These are phyloP conservation scores for Zygoascus hellenicus DNA, from an alignment of 1,139 yeast species.

Conservation along the genomic window DNA sequence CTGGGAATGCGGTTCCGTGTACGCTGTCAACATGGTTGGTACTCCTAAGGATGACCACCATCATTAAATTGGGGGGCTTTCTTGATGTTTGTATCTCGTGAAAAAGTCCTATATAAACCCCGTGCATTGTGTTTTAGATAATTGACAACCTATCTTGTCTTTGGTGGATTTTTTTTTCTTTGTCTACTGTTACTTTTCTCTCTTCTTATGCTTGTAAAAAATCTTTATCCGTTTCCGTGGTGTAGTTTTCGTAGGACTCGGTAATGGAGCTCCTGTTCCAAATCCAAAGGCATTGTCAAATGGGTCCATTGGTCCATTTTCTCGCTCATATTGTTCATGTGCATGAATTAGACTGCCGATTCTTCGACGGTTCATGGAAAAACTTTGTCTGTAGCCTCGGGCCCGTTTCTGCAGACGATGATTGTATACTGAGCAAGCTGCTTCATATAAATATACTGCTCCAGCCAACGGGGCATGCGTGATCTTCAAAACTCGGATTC, in stretches of 20 bases:
- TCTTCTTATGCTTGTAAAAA: slow-evolving; percentile 1
- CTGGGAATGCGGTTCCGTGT: slow-evolving; percentile 98
- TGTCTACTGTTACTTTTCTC: neutral
- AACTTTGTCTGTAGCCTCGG: neutral
- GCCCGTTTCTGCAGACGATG: neutral
- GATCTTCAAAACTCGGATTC: slow-evolving; percentile 26
- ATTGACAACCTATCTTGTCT: neutral
- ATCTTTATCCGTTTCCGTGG: neutral
- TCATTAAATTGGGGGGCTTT: slow-evolving; percentile 17
- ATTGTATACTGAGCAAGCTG: neutral
- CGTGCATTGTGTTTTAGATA: slow-evolving; percentile 4
- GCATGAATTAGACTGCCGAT: neutral
- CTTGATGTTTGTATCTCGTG: neutral
- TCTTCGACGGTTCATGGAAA: neutral
- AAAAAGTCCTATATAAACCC: neutral
- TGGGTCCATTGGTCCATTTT: slow-evolving; percentile 1
- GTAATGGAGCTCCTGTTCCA: neutral
- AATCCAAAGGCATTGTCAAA: neutral
- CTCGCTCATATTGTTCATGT: neutral
- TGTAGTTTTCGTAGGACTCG: neutral
- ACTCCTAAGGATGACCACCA: slow-evolving; percentile 50
- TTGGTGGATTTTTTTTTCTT: neutral
- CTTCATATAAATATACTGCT: slow-evolving; percentile 26
- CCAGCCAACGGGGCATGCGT: slow-evolving; percentile 32
- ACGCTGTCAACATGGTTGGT: slow-evolving; percentile 84